Percentiles rank a stretch among this genome's conserved stretches.
Conservation (phyloP, 495 filamentous ascomycete species). For the Hypoxylon fragiforme region DNA sequence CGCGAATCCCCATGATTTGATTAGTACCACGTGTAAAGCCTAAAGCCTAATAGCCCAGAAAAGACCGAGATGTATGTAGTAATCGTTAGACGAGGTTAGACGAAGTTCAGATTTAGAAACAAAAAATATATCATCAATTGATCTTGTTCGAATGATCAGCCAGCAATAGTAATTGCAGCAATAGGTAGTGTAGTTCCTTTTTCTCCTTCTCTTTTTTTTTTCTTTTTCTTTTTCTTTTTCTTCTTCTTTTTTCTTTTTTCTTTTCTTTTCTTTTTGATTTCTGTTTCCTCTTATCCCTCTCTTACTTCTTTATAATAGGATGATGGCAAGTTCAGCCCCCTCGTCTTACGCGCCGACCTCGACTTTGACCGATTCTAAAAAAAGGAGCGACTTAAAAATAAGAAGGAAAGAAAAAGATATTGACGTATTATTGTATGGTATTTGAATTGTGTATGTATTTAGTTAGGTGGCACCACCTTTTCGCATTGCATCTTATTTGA, state of each 20-base stretch:
- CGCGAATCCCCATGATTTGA: slow-evolving; percentile 68
- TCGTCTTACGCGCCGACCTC: slow-evolving; percentile 24
- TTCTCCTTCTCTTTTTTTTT: no score
- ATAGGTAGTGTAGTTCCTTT: no score
- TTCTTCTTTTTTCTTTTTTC: no score
- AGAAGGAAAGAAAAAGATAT: background rate
- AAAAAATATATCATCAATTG: no score
- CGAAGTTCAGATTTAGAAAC: slow-evolving; percentile 2
- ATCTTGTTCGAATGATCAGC: no score
- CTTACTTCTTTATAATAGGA: no score
- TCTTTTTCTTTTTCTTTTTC: no score
- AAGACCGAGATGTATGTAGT: background rate
- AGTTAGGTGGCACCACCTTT: background rate
- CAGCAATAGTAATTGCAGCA: background rate
- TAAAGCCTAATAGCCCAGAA: background rate
- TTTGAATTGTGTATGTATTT: background rate
- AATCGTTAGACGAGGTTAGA: background rate
- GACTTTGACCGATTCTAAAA: slow-evolving; percentile 2
- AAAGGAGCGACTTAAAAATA: background rate
- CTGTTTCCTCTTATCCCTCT: slow-evolving; percentile 16
- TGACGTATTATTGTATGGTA: background rate
- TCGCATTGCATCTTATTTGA: background rate
- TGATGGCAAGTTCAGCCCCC: no score
- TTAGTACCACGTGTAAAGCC: background rate
- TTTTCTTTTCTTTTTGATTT: no score